Conservation (phyloP, 768 basidiomycete species). For the Hydnum rufescens region DNA sequence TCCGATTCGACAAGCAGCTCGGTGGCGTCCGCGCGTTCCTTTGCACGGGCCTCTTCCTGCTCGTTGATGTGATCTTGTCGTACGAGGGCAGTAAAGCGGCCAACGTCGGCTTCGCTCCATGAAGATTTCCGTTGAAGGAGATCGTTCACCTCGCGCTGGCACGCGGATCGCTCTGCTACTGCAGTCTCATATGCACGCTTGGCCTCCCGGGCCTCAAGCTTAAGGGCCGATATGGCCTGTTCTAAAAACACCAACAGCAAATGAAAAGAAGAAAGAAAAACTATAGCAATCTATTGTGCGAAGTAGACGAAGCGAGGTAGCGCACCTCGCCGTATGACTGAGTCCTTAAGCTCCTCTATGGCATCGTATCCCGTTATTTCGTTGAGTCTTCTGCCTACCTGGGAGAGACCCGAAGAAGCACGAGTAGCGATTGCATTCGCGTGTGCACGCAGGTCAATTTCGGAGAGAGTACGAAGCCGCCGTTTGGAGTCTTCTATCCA, state of each 20-base stretch:
- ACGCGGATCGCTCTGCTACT: slow-evolving; percentile 57
- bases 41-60: slow-evolving; percentile 54
- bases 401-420: slow-evolving; percentile 42
- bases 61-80: slow-evolving; percentile 77
- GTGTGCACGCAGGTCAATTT: too few relatives aligned
- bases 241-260: slow-evolving; percentile 28
- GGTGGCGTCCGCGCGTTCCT: slow-evolving; percentile 39
- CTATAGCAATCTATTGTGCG: background rate
- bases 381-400: slow-evolving; percentile 64
- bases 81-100: slow-evolving; percentile 74
- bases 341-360: slow-evolving; percentile 62
- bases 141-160: slow-evolving; percentile 92
- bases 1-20: slow-evolving; percentile 73
- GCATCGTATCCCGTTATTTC: slow-evolving; percentile 80
- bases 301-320: slow-evolving; percentile 9
- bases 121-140: slow-evolving; percentile 78
- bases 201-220: slow-evolving; percentile 45
- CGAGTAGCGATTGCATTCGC: slow-evolving; percentile 37
- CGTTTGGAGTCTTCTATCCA: too few relatives aligned
- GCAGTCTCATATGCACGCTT: slow-evolving; percentile 63
- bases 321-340: slow-evolving; percentile 67
- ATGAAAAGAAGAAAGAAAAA: background rate
- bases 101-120: slow-evolving; percentile 85
- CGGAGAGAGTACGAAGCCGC: too few relatives aligned
- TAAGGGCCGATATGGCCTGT: slow-evolving; percentile 43